A percentile compares a stretch with the other conserved stretches of the same genome.
These are phyloP conservation scores for Cutaneotrichosporon spelunceum DNA, from an alignment of 1,284 basidiomycete genomes.

Conservation along the genomic window DNA sequence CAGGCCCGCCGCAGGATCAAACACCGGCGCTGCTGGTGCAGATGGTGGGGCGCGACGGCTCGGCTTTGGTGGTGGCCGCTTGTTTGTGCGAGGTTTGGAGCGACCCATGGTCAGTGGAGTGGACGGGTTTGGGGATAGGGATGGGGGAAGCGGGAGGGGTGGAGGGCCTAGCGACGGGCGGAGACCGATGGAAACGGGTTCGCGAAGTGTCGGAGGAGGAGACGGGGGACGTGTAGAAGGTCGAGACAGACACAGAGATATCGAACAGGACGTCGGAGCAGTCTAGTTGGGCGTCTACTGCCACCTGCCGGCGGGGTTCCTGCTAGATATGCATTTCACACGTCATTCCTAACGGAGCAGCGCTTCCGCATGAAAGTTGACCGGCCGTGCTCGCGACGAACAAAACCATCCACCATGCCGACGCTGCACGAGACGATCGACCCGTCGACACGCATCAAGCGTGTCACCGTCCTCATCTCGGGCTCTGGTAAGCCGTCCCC, in stretches of 20 bases:
- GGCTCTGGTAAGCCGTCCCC: slow-evolving; percentile 66
- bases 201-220: no score
- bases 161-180: not conserved
- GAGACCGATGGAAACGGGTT: not conserved
- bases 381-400: not conserved
- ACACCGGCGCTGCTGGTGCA: not conserved
- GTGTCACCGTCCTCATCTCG: slow-evolving; percentile 67
- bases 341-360: not conserved
- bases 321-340: not conserved
- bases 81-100: slow-evolving; percentile 46
- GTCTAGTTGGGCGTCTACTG: no score
- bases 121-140: not conserved
- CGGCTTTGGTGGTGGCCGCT: slow-evolving; percentile 32
- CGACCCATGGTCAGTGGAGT: slow-evolving; percentile 37
- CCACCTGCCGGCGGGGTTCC: not conserved
- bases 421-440: slow-evolving; percentile 28
- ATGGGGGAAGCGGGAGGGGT: not conserved
- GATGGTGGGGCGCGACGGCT: slow-evolving; percentile 11
- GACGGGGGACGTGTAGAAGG: not conserved
- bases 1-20: slow-evolving; percentile 20
- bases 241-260: not conserved
- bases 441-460: slow-evolving; percentile 27
- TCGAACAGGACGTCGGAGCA: no score
- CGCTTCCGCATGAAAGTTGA: not conserved
- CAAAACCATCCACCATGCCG: slow-evolving; percentile 23